Conservation (phyloP, 192 early-diverging fungal genomes). For the Umbelopsis sp. region DNA sequence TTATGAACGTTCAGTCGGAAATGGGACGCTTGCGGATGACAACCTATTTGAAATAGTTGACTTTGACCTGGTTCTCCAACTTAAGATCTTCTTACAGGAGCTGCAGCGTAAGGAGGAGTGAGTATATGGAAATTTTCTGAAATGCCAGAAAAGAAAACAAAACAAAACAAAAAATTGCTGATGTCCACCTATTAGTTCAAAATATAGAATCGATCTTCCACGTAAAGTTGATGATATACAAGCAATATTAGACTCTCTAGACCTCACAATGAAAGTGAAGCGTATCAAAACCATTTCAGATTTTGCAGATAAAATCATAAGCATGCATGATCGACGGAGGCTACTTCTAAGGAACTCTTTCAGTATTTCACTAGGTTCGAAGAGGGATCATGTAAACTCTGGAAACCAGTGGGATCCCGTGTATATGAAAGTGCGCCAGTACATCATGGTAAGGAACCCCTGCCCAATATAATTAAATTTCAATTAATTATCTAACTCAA, state of each 20-base stretch:
- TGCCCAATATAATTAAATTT: neutral
- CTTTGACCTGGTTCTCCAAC: conserved; percentile 1
- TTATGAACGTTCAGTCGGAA: neutral
- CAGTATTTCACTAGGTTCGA: too few species aligned
- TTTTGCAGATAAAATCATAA: neutral
- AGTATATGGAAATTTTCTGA: neutral
- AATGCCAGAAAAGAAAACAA: too few species aligned
- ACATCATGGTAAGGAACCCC: neutral
- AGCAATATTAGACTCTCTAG: neutral
- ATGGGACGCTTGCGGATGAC: neutral
- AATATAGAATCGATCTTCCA: neutral
- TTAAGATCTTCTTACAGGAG: neutral
- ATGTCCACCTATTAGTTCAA: neutral
- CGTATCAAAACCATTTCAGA: neutral
- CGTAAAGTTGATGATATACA: neutral
- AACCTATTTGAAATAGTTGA: neutral
- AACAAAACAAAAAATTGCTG: neutral
- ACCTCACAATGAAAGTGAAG: neutral
- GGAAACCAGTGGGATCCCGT: neutral
- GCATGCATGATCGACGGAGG: too few species aligned
- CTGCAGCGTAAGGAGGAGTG: neutral
- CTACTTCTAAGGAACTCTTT: too few species aligned
- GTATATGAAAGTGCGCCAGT: neutral
- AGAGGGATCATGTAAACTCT: too few species aligned
- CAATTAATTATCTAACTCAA: neutral